Conservation (phyloP, 208 protist genomes). For the Trypanosoma avium region DNA sequence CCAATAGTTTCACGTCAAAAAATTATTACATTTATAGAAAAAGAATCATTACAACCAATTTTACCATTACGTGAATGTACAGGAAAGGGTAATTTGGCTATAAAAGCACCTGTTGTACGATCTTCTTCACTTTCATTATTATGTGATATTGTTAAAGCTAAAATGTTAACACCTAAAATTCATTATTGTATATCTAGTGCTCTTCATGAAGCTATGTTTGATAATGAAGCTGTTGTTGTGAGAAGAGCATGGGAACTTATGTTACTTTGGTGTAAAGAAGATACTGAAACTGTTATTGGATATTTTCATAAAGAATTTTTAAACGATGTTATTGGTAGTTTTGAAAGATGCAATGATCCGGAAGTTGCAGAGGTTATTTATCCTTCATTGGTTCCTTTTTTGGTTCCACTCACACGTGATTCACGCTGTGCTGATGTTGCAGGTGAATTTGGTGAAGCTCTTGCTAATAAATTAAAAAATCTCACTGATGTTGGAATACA, state of each 20-base stretch:
- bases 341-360: conserved; percentile 56
- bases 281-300: conserved; percentile 42
- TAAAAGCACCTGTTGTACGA: conserved; percentile 66
- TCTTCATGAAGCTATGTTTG: conserved; percentile 46
- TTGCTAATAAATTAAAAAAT: conserved; percentile 61
- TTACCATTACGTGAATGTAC: conserved; percentile 36
- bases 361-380: conserved; percentile 78
- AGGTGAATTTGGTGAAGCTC: conserved; percentile 77
- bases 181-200: conserved; percentile 58
- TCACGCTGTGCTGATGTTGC: conserved; percentile 49
- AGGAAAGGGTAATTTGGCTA: conserved; percentile 36
- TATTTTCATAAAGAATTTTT: conserved; percentile 67
- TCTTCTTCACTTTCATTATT: conserved; percentile 75
- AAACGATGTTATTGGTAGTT: conserved; percentile 70
- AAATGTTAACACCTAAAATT: conserved; percentile 49
- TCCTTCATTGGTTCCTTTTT: conserved; percentile 73
- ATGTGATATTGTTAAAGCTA: conserved; percentile 67
- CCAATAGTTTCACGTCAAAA: conserved; percentile 52
- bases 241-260: conserved; percentile 80
- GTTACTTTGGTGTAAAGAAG: conserved; percentile 68
- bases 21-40: conserved; percentile 64
- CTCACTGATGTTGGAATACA: conserved; percentile 50
- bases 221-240: conserved; percentile 47
- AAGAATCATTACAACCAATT: conserved; percentile 33
- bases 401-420: conserved; percentile 79